Evolutionary conservation across 2,329 filamentous ascomycete genomes (phyloP).

Genomic region (Colletotrichum sp.): DNA sequence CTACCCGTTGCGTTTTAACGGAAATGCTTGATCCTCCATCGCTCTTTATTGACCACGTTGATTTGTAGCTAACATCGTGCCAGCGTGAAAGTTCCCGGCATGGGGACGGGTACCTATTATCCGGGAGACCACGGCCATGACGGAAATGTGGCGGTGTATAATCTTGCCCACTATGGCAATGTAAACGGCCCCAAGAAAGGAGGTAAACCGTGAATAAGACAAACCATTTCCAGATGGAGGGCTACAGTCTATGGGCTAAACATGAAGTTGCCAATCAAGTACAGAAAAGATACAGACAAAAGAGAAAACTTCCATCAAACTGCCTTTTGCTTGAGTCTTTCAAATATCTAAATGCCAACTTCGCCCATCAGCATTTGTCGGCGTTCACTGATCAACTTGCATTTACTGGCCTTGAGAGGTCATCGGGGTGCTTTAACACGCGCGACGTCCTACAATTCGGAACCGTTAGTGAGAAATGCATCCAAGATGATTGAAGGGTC

Average conservation of each 20-base stretch:
- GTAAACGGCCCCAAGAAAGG: neutral
- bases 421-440: neutral
- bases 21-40: too few relatives aligned
- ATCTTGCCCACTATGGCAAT: neutral
- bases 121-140: neutral
- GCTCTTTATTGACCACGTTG: neutral
- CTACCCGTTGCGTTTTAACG: neutral
- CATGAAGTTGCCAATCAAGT: neutral
- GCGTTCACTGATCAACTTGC: neutral
- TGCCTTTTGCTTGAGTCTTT: neutral
- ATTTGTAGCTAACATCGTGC: neutral
- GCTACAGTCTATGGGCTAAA: neutral
- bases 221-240: neutral
- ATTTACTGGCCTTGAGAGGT: neutral
- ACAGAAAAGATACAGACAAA: neutral
- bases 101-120: neutral
- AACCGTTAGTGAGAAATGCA: neutral
- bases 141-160: neutral
- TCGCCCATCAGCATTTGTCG: neutral
- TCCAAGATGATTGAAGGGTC: fast-evolving
- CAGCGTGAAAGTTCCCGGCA: neutral
- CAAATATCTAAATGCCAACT: neutral
- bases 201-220: neutral
- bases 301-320: neutral
- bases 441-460: neutral